A percentile compares a stretch with the other conserved stretches of the same genome.
These are phyloP conservation scores for Aquilaria yunnanensis DNA, from an alignment of 345 rosid species.

Conservation along the genomic window DNA sequence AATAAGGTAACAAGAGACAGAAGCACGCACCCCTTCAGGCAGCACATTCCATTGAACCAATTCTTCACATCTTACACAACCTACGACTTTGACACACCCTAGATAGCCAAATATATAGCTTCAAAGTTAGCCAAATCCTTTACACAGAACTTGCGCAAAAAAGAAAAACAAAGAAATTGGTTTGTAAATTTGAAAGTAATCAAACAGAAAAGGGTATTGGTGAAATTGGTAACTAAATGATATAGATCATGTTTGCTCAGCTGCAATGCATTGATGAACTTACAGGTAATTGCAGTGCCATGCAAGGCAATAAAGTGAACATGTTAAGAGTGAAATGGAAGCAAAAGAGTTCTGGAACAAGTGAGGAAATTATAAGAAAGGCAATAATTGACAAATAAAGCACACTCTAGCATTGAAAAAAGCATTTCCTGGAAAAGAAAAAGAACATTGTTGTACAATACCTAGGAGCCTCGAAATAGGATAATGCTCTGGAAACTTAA, in stretches of 20 bases:
- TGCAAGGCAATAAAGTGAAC: too few relatives aligned
- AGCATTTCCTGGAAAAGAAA: neutral
- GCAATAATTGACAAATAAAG: neutral
- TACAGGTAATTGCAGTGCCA: too few relatives aligned
- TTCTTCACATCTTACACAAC: constrained; percentile 50
- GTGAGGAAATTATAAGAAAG: neutral
- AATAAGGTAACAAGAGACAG: neutral
- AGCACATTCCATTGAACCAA: constrained; percentile 48
- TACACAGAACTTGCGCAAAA: too few relatives aligned
- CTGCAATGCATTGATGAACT: too few relatives aligned
- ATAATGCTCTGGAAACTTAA: constrained; percentile 64
- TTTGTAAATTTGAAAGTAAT: too few relatives aligned
- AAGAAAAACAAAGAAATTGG: too few relatives aligned
- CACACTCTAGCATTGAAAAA: neutral
- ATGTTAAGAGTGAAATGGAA: neutral
- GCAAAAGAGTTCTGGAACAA: too few relatives aligned
- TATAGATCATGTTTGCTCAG: too few relatives aligned
- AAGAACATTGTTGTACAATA: constrained; percentile 8
- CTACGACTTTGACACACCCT: constrained; percentile 70
- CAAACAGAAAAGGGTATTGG: too few relatives aligned
- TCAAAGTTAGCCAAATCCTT: too few relatives aligned
- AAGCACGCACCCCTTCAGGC: constrained; percentile 45
- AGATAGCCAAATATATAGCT: neutral
- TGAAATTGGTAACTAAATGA: too few relatives aligned
- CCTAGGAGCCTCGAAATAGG: constrained; percentile 90